Evolutionary conservation across 2,329 filamentous ascomycete species (phyloP), one percentile per base, ranked within the genome.

Genomic region (Simplicillium aogashimaense): DNA sequence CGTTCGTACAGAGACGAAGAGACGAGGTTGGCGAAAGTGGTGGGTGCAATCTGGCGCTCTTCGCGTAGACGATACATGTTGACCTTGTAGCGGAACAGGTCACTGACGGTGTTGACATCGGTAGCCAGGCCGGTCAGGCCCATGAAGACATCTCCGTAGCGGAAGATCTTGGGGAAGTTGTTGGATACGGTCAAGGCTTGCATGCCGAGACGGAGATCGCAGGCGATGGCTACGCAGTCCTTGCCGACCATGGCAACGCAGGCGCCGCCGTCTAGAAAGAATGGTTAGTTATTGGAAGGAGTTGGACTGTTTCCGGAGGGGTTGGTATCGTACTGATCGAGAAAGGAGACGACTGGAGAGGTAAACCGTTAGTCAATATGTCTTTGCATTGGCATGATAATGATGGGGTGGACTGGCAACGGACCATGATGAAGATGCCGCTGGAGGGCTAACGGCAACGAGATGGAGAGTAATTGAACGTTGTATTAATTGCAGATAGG

Each of bases 121-220:
- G 92, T 98, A 45, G 92, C 92, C 38, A 98, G 85, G 41, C 92
- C 92, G 4, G 92, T 97, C 45, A 98, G 81, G 42, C 92, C 92
- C 29, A 98, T 84, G 67, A 94, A 95, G 55, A 92, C 86, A 45
- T 90, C 86, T 58, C 87, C 88, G 75, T 94, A 97, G 65, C 83
- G 81, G 80, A 97, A 97, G 74, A 98, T 86, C 75, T 98, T 98
- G 71, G 92, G 92, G 75, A 97, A 97, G 82, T 97, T 92, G 81
- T 98, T 98, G 64, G 88, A 95, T 44, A 98, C 86, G 47, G 92
- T 98, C 59, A 98, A 76, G 59, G 92, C 78, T 71, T 98, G 92
- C 60, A 97, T 82, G 56, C 92, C 92, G 51, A 98, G 86, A 49
- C 92, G 90, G 51, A 98, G 86, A 68, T 98, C 92, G 74, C 92